phyloP scores from a whole-genome alignment of 2,329 filamentous ascomycete genomes.

The Calycina herbarum region DNA sequence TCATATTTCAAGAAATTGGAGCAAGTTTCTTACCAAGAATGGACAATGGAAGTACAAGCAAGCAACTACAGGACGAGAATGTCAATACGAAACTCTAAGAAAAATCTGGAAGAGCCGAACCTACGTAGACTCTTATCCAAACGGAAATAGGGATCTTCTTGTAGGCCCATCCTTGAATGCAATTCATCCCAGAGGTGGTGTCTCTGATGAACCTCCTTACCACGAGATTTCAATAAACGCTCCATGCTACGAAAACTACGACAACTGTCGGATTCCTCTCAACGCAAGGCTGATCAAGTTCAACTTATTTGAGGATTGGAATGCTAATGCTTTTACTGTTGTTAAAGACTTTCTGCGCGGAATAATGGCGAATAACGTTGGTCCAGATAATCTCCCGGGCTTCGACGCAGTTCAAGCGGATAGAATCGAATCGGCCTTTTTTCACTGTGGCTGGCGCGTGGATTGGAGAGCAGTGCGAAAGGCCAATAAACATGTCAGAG shows the following conservation, averaged over 20 bases:
- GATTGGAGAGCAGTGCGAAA: slow-evolving; percentile 17
- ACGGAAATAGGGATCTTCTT: slow-evolving; percentile 14
- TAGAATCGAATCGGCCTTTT: slow-evolving; percentile 22
- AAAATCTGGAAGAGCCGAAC: slow-evolving; percentile 9
- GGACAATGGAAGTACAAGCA: slow-evolving; percentile 15
- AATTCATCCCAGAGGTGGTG: slow-evolving; percentile 10
- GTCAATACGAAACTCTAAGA: slow-evolving; percentile 6
- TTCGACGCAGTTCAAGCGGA: slow-evolving; percentile 10
- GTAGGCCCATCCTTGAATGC: slow-evolving; percentile 19
- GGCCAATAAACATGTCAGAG: slow-evolving; percentile 16
- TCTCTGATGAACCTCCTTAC: not conserved
- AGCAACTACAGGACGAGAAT: slow-evolving; percentile 8
- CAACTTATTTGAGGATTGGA: slow-evolving; percentile 7
- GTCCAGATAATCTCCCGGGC: not conserved
- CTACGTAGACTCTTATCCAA: slow-evolving; percentile 14
- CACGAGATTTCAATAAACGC: not conserved
- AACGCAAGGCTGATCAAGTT: slow-evolving; percentile 15
- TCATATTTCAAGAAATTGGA: slow-evolving; percentile 16
- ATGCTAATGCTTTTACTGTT: not conserved
- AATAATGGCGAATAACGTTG: not conserved
- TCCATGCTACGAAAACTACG: slow-evolving; percentile 21
- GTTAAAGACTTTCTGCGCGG: slow-evolving; percentile 18
- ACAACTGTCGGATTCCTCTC: slow-evolving; percentile 15
- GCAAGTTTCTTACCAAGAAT: not conserved
- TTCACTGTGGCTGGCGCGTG: slow-evolving; percentile 21